phyloP scores from a whole-genome alignment of 1,139 yeast species.

The Yamadazyma sp. region DNA sequence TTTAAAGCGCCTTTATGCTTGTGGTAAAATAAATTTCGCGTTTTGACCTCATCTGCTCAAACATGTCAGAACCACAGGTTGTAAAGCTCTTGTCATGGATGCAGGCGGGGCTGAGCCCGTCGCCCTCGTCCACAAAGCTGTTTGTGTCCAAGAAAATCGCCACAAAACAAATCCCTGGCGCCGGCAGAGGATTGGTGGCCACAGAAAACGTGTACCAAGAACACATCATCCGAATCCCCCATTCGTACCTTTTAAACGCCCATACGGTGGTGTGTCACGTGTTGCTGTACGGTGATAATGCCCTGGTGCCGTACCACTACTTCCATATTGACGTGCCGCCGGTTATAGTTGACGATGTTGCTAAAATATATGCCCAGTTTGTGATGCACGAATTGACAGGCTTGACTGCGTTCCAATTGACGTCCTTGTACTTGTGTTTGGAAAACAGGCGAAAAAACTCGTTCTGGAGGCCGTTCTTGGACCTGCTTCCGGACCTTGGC shows the following conservation, averaged over 20 bases:
- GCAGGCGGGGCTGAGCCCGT: background rate
- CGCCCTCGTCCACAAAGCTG: background rate
- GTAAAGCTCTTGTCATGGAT: background rate
- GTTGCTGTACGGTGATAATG: constrained; percentile 21
- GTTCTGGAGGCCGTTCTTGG: constrained; percentile 66
- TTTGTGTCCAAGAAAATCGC: background rate
- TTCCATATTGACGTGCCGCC: constrained; percentile 19
- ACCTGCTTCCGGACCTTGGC: constrained; percentile 50
- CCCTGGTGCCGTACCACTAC: constrained; percentile 21
- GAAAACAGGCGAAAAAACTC: constrained; percentile 46
- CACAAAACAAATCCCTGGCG: constrained; percentile 11
- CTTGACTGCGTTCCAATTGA: constrained; percentile 48
- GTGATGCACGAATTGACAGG: constrained; percentile 26
- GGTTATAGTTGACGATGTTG: constrained; percentile 19
- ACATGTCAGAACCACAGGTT: background rate
- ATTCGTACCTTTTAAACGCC: constrained; percentile 58
- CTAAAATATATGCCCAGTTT: constrained; percentile 34
- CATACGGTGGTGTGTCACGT: constrained; percentile 51
- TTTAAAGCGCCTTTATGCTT: no score
- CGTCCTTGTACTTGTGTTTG: constrained; percentile 47
- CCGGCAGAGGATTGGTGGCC: constrained; percentile 69
- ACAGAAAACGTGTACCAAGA: constrained; percentile 36
- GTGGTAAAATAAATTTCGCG: constrained; percentile 2
- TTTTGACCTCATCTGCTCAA: no score
- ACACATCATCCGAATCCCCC: constrained; percentile 56